Percentiles rank a stretch among this genome's conserved stretches.
phyloP scores from a whole-genome alignment of 208 protist genomes.

The Trypanosoma conorhini region DNA sequence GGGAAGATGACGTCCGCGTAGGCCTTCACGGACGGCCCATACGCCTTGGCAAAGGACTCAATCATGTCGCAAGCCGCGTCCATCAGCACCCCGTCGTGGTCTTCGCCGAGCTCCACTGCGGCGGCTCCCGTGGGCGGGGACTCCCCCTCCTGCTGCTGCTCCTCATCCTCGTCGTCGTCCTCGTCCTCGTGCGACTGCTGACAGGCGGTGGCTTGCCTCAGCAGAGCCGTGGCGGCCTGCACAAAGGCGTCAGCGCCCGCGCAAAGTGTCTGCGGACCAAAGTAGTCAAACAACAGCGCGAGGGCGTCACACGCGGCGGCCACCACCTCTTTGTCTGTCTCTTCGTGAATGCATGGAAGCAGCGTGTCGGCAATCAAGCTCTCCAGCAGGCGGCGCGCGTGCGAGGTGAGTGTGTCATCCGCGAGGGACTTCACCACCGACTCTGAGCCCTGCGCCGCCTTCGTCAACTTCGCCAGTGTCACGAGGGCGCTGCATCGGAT shows the following conservation, averaged over 20 bases:
- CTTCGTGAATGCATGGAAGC: conserved; percentile 46
- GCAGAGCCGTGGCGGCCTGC: conserved; percentile 39
- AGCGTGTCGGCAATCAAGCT: conserved; percentile 50
- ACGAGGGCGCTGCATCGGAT: conserved; percentile 69
- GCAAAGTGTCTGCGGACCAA: conserved; percentile 59
- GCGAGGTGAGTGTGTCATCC: conserved; percentile 51
- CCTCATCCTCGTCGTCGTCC: conserved; percentile 43
- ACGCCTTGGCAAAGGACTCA: conserved; percentile 73
- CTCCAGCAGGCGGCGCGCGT: conserved; percentile 53
- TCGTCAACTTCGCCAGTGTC: conserved; percentile 60
- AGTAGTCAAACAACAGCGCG: conserved; percentile 59
- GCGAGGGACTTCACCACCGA: conserved; percentile 23
- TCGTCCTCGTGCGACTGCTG: conserved; percentile 40
- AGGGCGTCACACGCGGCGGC: conserved; percentile 73
- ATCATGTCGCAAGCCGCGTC: conserved; percentile 67
- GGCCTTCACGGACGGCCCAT: conserved; percentile 52
- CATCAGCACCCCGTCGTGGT: conserved; percentile 75
- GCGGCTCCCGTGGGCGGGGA: no score
- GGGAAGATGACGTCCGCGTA: conserved; percentile 54
- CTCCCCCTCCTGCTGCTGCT: conserved; percentile 26
- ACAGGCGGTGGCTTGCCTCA: conserved; percentile 60
- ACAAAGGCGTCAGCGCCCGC: conserved; percentile 50
- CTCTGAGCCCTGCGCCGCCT: conserved; percentile 45
- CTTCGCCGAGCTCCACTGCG: conserved; percentile 40
- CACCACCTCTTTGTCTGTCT: conserved; percentile 76